Evolutionary conservation across 2,329 filamentous ascomycete species (phyloP).

Genomic region (Calonectria pseudoturangicola): DNA sequence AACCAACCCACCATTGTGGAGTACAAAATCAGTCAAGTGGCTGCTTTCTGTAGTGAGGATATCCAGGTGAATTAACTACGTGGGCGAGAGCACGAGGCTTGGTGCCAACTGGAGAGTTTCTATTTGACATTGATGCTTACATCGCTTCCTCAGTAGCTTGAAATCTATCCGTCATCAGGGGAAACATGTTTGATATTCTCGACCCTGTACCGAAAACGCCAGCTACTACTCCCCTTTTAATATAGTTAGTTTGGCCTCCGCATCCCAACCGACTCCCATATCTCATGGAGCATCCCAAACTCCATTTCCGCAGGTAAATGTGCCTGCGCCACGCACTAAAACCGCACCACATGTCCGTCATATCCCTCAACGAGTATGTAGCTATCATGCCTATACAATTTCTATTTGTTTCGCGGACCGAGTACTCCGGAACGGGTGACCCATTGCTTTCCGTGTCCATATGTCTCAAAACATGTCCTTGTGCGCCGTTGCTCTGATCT

Average conservation of each 20-base stretch:
- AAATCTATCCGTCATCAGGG: constrained; percentile 48
- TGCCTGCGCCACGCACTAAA: constrained; percentile 43
- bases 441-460: constrained; percentile 36
- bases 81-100: constrained; percentile 19
- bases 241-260: constrained; percentile 34
- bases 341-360: constrained; percentile 44
- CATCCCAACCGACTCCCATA: constrained; percentile 44
- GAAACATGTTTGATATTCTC: constrained; percentile 46
- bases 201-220: constrained; percentile 40
- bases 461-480: constrained; percentile 38
- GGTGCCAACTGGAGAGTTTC: constrained; percentile 7
- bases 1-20: constrained; percentile 61
- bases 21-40: constrained; percentile 66
- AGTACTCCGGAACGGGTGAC: constrained; percentile 33
- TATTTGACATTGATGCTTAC: constrained; percentile 29
- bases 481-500: constrained; percentile 35
- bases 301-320: constrained; percentile 50
- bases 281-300: constrained; percentile 47
- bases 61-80: constrained; percentile 29
- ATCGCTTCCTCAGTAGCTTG: constrained; percentile 42
- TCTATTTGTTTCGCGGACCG: constrained; percentile 38
- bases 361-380: constrained; percentile 44
- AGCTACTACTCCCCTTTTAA: constrained; percentile 35
- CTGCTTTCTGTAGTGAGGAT: constrained; percentile 49
- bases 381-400: constrained; percentile 48